Conservation (phyloP, 2,329 filamentous ascomycete genomes). For the Paracamarosporium sp. region DNA sequence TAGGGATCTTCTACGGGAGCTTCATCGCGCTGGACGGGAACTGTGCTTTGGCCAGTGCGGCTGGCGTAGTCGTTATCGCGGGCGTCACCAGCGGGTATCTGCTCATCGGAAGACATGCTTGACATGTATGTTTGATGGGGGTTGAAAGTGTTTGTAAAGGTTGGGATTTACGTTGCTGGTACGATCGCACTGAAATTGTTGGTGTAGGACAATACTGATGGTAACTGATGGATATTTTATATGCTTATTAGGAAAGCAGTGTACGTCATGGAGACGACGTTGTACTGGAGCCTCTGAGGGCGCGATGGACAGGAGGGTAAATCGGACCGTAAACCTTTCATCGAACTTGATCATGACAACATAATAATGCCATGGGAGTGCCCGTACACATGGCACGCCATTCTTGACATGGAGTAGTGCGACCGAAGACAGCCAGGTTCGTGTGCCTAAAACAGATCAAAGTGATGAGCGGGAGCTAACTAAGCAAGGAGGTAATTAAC, state of each 20-base stretch:
- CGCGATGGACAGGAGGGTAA: neutral
- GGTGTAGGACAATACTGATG: neutral
- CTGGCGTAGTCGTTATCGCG: conserved; percentile 55
- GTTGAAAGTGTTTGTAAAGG: neutral
- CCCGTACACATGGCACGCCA: neutral
- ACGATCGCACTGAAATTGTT: neutral
- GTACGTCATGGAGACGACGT: conserved; percentile 1
- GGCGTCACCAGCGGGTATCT: conserved; percentile 40
- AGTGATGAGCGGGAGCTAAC: neutral
- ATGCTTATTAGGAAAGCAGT: neutral
- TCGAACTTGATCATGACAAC: conserved; percentile 2
- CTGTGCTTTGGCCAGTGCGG: conserved; percentile 53
- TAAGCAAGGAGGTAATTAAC: neutral
- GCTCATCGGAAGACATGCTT: conserved; percentile 42
- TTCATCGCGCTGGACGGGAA: conserved; percentile 57
- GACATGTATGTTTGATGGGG: conserved; percentile 5
- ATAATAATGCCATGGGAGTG: neutral
- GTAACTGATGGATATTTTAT: neutral
- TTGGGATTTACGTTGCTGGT: too few relatives aligned
- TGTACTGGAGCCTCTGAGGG: neutral
- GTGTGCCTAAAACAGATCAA: neutral
- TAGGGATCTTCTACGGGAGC: conserved; percentile 55
- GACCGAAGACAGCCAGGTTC: neutral
- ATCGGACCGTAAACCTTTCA: neutral
- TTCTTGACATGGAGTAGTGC: neutral